A percentile compares a stretch with the other conserved stretches of the same genome.
These are phyloP conservation scores for Geotrichum phurueaensis DNA, from an alignment of 1,139 yeast genomes.

Conservation along the genomic window DNA sequence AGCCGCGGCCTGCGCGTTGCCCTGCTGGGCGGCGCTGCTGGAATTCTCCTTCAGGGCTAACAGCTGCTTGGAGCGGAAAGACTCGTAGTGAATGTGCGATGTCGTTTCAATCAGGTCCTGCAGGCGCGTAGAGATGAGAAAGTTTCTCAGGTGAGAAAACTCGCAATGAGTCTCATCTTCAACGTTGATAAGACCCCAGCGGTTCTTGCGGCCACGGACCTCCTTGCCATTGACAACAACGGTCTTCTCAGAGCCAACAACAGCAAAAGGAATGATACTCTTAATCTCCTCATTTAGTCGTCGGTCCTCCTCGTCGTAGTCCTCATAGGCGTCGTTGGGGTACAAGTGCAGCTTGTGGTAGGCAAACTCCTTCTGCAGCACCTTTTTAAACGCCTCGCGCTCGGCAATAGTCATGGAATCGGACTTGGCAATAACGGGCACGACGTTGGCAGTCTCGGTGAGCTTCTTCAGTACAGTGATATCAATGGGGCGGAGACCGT, in stretches of 20 bases:
- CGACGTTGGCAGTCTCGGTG: constrained; percentile 86
- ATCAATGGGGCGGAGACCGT: constrained; percentile 75
- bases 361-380: constrained; percentile 66
- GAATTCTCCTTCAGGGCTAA: constrained; percentile 91
- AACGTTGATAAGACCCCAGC: constrained; percentile 83
- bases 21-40: neutral
- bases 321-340: constrained; percentile 86
- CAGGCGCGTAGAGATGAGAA: constrained; percentile 88
- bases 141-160: constrained; percentile 87
- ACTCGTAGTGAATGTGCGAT: constrained; percentile 80
- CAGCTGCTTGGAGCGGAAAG: constrained; percentile 88
- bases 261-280: constrained; percentile 76
- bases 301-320: constrained; percentile 50
- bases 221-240: constrained; percentile 61
- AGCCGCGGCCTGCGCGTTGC: constrained; percentile 4
- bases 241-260: constrained; percentile 85
- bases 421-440: constrained; percentile 91
- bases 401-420: constrained; percentile 86
- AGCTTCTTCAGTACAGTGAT: constrained; percentile 76
- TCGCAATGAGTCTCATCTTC: constrained; percentile 95
- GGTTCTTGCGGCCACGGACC: constrained; percentile 84
- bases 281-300: constrained; percentile 43
- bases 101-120: constrained; percentile 96
- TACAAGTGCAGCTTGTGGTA: constrained; percentile 72
- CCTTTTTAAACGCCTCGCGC: constrained; percentile 67